Evolutionary conservation across 768 basidiomycete species (phyloP).

Genomic region (Tricholomella constricta): DNA sequence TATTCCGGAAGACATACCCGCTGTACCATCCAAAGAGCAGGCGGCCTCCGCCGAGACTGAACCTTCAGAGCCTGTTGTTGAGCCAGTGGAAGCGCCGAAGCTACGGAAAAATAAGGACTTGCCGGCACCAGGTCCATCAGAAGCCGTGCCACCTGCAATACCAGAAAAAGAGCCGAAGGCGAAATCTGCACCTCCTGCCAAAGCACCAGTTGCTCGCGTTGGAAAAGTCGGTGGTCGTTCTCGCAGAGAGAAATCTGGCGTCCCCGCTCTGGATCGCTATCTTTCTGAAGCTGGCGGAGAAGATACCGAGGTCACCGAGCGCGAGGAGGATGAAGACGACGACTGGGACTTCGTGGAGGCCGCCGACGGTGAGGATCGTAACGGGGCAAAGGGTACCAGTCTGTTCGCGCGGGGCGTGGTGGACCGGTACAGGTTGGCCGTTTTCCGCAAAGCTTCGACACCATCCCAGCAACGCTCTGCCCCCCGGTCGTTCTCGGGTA

Average conservation of each 20-base stretch:
- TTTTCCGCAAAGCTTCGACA: constrained; percentile 82
- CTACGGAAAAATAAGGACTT: constrained; percentile 34
- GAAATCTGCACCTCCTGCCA: constrained; percentile 27
- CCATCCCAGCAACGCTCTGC: constrained; percentile 47
- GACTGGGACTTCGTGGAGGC: constrained; percentile 93
- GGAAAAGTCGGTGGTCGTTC: constrained; percentile 31
- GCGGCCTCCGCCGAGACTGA: constrained; percentile 7
- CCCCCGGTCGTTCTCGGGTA: constrained; percentile 55
- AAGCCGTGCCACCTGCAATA: constrained; percentile 27
- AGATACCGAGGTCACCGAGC: constrained; percentile 46
- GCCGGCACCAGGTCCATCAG: constrained; percentile 19
- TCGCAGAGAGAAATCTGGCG: constrained; percentile 81
- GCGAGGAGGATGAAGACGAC: constrained; percentile 71
- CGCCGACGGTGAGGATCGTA: constrained; percentile 79
- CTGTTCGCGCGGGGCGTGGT: constrained; percentile 91
- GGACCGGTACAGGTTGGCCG: constrained; percentile 81
- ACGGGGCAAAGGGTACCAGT: constrained; percentile 77
- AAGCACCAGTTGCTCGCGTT: constrained; percentile 20
- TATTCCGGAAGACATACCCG: constrained; percentile 20
- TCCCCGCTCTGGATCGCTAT: constrained; percentile 76
- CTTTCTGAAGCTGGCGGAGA: constrained; percentile 57
- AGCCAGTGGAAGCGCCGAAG: constrained; percentile 23
- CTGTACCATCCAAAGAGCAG: constrained; percentile 23
- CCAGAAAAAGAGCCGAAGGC: constrained; percentile 32
- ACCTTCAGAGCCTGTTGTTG: constrained; percentile 2